A percentile compares a stretch with the other conserved stretches of the same genome.
These are phyloP conservation scores for Chlamydomonas asymmetrica DNA, from an alignment of 139 green algal genomes.

Conservation along the genomic window DNA sequence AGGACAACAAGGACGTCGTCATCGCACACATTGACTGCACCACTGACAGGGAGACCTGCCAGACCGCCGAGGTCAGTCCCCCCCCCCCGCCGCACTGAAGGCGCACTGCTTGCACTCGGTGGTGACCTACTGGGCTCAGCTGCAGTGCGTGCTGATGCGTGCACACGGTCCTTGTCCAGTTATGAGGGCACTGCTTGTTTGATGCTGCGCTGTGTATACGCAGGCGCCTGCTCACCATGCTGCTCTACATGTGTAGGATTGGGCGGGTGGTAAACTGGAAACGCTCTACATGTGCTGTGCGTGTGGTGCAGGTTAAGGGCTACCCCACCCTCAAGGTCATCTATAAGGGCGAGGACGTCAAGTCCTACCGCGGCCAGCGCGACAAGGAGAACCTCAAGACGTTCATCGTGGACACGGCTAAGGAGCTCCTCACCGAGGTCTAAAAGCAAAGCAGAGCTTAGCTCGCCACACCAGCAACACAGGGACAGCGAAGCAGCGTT, in stretches of 20 bases:
- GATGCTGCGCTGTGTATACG: no score
- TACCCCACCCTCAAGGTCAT: conserved; percentile 79
- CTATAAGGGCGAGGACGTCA: conserved; percentile 62
- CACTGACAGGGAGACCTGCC: conserved; percentile 55
- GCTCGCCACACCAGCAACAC: no score
- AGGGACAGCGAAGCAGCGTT: no score
- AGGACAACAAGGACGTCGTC: conserved; percentile 35
- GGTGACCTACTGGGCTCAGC: background rate
- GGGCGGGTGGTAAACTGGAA: no score
- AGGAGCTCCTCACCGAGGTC: conserved; percentile 42
- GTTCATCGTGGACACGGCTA: conserved; percentile 43
- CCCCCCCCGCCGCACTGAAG: no score
- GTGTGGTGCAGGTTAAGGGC: conserved; percentile 72
- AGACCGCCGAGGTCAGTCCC: conserved; percentile 44
- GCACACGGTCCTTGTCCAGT: background rate
- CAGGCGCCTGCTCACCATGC: no score
- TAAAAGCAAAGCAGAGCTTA: no score
- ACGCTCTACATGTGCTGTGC: no score
- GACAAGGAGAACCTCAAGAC: conserved; percentile 49
- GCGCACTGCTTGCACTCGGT: no score
- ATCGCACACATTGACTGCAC: conserved; percentile 75
- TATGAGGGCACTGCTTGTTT: background rate
- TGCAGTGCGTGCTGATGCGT: background rate
- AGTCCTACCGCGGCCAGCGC: conserved; percentile 46
- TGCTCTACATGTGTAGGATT: no score